Conservation (phyloP, 129 eudicot genomes). For the Flaveria trinervia region DNA sequence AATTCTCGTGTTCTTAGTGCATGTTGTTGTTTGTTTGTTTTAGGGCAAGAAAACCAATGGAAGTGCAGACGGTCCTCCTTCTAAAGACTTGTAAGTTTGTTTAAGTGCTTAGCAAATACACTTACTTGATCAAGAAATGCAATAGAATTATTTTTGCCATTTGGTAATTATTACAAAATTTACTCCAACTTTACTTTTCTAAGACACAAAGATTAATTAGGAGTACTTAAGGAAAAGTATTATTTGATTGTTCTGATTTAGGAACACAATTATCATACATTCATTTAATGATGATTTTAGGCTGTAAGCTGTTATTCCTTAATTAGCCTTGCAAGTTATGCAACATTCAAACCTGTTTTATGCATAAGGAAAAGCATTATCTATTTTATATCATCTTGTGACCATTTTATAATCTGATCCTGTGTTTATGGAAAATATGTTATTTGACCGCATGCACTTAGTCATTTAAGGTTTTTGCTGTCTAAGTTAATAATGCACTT, state of each 20-base stretch:
- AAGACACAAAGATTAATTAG: background rate
- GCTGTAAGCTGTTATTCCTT: background rate
- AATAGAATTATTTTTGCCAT: background rate
- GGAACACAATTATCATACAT: background rate
- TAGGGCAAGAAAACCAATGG: constrained; percentile 58
- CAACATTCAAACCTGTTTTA: background rate
- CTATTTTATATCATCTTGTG: background rate
- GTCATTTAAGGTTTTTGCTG: background rate
- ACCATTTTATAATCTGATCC: background rate
- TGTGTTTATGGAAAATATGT: constrained; percentile 6
- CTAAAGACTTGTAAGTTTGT: constrained; percentile 61
- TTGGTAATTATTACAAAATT: background rate
- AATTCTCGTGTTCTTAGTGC: constrained; percentile 14
- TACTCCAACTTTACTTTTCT: constrained; percentile 14
- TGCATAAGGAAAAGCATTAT: background rate
- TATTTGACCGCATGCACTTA: background rate
- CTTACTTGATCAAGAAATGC: constrained; percentile 6
- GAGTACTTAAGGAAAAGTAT: constrained; percentile 6
- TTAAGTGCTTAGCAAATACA: background rate
- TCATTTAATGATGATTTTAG: background rate
- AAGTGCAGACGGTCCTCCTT: constrained; percentile 34
- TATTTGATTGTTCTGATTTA: constrained; percentile 10
- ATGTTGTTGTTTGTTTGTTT: constrained; percentile 17
- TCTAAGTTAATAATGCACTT: background rate
- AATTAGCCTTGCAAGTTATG: background rate